Evolutionary conservation across 2,329 filamentous ascomycete genomes (phyloP).

Genomic region (Aspergillus jensenii): DNA sequence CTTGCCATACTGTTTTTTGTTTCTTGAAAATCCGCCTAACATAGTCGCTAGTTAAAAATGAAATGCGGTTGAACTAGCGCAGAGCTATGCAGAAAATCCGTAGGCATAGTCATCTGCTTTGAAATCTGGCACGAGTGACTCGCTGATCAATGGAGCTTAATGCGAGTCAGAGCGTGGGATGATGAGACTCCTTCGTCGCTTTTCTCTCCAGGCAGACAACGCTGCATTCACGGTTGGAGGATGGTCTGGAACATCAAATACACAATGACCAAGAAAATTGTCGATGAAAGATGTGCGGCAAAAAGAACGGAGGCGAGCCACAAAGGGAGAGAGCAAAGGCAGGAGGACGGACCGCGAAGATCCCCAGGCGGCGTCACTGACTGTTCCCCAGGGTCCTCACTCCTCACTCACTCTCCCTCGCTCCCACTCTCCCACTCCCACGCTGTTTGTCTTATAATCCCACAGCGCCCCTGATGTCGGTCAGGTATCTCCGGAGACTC

Average conservation of each 20-base stretch:
- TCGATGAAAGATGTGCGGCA: too few relatives aligned
- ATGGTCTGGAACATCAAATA: background rate
- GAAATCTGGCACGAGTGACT: constrained; percentile 1
- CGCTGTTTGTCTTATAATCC: background rate
- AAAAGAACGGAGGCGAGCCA: background rate
- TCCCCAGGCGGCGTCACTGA: background rate
- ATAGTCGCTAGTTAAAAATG: background rate
- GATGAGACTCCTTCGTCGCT: background rate
- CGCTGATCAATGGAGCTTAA: background rate
- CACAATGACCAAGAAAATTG: too few relatives aligned
- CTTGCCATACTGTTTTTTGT: background rate
- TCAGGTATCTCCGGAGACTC: background rate
- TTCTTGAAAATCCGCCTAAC: background rate
- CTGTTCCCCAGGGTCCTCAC: constrained; percentile 6
- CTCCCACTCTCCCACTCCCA: background rate
- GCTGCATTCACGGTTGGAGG: background rate
- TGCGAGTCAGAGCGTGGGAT: background rate
- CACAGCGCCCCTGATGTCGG: background rate
- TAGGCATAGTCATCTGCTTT: background rate
- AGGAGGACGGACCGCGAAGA: background rate
- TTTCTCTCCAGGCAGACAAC: background rate
- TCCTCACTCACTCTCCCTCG: background rate
- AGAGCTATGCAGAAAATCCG: background rate
- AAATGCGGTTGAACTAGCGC: background rate
- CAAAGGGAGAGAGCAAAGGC: background rate